Percentiles rank a stretch among this genome's conserved stretches.
Conservation (phyloP, 208 protist genomes). For the Trypanosomatidae sp. region DNA sequence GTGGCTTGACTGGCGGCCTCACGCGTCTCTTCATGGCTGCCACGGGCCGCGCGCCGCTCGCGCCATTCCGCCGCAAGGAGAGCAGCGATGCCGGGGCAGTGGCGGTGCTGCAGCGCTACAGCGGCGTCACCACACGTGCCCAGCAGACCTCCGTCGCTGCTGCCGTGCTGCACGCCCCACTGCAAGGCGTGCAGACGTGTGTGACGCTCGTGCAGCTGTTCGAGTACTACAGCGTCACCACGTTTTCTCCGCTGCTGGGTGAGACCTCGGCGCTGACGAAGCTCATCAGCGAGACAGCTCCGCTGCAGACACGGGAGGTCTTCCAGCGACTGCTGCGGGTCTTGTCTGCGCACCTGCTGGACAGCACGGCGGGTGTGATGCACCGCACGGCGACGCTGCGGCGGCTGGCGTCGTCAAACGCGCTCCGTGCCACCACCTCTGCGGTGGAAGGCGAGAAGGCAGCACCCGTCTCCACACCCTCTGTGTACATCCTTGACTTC, state of each 20-base stretch:
- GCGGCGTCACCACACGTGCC: slow-evolving; percentile 45
- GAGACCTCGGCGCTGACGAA: slow-evolving; percentile 43
- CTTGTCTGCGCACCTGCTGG: slow-evolving; percentile 42
- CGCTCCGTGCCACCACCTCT: slow-evolving; percentile 8
- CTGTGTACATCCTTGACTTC: slow-evolving; percentile 15
- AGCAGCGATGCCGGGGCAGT: slow-evolving; percentile 3
- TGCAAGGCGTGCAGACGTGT: slow-evolving; percentile 41
- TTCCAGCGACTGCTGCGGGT: slow-evolving; percentile 49
- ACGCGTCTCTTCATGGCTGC: slow-evolving; percentile 42
- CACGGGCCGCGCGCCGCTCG: slow-evolving; percentile 25
- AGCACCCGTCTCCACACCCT: background rate
- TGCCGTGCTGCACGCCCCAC: slow-evolving; percentile 31
- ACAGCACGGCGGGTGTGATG: slow-evolving; percentile 53
- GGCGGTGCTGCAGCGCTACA: slow-evolving; percentile 42
- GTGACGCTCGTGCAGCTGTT: slow-evolving; percentile 73
- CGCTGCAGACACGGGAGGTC: slow-evolving; percentile 37
- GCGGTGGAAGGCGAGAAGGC: slow-evolving; percentile 2
- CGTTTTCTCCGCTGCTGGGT: slow-evolving; percentile 60
- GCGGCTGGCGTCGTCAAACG: slow-evolving; percentile 44
- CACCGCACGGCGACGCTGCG: slow-evolving; percentile 45
- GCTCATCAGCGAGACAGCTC: slow-evolving; percentile 46
- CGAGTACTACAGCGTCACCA: slow-evolving; percentile 62
- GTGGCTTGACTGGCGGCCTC: slow-evolving; percentile 37
- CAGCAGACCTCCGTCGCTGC: slow-evolving; percentile 50
- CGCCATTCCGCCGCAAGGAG: slow-evolving; percentile 3